These are phyloP conservation scores for Aquilaria yunnanensis DNA, from an alignment of 345 rosid genomes.

Conservation along the genomic window DNA sequence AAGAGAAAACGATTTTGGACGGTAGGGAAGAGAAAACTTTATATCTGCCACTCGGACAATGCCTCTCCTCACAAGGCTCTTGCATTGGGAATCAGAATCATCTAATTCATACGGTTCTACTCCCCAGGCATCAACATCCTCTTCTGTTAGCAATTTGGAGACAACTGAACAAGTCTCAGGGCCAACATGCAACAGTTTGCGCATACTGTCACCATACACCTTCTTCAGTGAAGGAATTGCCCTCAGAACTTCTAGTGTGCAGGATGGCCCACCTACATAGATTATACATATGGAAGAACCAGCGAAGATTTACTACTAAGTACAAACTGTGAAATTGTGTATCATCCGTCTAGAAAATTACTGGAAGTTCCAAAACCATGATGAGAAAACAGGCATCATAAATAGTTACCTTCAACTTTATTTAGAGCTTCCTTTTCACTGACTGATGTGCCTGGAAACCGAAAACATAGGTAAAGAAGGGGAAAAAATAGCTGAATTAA, in stretches of 20 bases:
- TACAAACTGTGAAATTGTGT: not conserved
- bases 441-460: constrained; percentile 29
- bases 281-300: not conserved
- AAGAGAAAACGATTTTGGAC: constrained; percentile 58
- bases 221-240: constrained; percentile 52
- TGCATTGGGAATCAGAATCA: constrained; percentile 48
- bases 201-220: constrained; percentile 65
- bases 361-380: not conserved
- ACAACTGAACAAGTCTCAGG: constrained; percentile 66
- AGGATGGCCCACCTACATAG: constrained; percentile 43
- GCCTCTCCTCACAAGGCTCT: constrained; percentile 47
- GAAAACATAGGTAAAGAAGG: not conserved
- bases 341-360: not conserved
- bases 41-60: constrained; percentile 54
- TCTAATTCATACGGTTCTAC: constrained; percentile 75
- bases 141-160: constrained; percentile 52
- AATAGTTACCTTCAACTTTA: constrained; percentile 42
- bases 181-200: constrained; percentile 56
- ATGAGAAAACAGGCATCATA: not conserved
- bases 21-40: constrained; percentile 59
- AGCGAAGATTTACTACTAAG: not conserved
- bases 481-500: not conserved
- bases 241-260: constrained; percentile 51
- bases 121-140: constrained; percentile 54
- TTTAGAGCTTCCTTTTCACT: constrained; percentile 34